phyloP scores from a whole-genome alignment of 2,329 filamentous ascomycete genomes.

The Truncatella angustata region DNA sequence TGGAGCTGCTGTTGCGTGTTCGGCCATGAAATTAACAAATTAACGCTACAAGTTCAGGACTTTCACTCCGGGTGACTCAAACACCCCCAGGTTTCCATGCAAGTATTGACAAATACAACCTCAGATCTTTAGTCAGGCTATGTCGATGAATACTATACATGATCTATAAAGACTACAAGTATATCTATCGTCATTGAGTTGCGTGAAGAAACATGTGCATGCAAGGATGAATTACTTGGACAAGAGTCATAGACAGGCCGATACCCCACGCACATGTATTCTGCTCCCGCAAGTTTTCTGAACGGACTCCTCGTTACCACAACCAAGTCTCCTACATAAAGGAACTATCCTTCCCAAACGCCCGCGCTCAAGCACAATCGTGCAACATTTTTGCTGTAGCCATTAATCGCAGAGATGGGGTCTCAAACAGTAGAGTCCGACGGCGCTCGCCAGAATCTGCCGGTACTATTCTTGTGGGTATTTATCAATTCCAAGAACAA shows the following conservation, averaged over 20 bases:
- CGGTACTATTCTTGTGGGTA: constrained; percentile 45
- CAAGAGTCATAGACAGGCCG: not conserved
- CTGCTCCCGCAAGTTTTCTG: not conserved
- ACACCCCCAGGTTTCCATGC: too few species aligned
- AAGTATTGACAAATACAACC: not conserved
- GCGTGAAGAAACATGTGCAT: not conserved
- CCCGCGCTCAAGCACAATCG: too few species aligned
- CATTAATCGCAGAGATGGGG: constrained; percentile 26
- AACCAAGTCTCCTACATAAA: not conserved
- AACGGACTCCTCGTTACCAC: not conserved
- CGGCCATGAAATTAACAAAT: too few species aligned
- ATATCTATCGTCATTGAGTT: too few species aligned
- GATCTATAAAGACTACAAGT: not conserved
- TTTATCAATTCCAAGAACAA: too few species aligned
- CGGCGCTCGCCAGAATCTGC: constrained; percentile 21
- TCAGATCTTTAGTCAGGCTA: not conserved
- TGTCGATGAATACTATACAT: not conserved
- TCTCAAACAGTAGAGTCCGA: constrained; percentile 20
- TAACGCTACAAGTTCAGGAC: too few species aligned
- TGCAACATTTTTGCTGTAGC: too few species aligned
- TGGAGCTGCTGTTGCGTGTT: too few species aligned
- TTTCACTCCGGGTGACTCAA: too few species aligned
- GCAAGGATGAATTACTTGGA: not conserved
- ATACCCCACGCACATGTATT: not conserved
- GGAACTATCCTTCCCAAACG: too few species aligned